Conservation (phyloP, 495 filamentous ascomycete species). For the Penicillium desertorum region DNA sequence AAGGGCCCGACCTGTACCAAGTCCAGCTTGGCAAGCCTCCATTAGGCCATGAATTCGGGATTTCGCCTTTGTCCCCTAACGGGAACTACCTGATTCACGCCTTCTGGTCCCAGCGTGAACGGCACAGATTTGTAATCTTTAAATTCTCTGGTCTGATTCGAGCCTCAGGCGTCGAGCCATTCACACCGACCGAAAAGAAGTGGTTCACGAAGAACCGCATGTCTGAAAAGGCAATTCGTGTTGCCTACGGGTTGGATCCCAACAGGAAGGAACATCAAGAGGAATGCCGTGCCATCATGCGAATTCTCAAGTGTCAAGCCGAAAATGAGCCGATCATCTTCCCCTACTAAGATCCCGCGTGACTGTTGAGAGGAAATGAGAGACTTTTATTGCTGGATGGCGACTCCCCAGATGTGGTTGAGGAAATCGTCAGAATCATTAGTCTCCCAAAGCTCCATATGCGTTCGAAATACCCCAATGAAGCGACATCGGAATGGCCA, state of each 20-base stretch:
- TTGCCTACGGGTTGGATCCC: background rate
- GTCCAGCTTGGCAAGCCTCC: background rate
- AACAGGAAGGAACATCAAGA: background rate
- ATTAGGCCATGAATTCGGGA: background rate
- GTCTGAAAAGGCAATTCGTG: background rate
- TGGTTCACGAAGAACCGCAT: background rate
- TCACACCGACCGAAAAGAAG: background rate
- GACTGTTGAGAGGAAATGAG: background rate
- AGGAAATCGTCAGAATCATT: background rate
- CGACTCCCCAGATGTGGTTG: background rate
- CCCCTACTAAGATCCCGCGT: background rate
- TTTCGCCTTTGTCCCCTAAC: background rate
- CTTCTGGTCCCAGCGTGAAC: background rate
- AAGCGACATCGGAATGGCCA: background rate
- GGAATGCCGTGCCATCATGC: background rate
- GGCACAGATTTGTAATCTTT: background rate
- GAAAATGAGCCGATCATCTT: background rate
- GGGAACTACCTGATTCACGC: background rate
- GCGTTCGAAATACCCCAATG: background rate
- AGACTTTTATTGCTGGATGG: background rate
- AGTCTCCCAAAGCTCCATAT: background rate
- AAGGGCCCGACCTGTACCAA: background rate
- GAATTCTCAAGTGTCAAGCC: background rate
- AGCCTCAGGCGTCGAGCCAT: background rate
- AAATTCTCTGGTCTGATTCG: background rate